These are phyloP conservation scores for Lithohypha guttulata DNA, from an alignment of 2,329 filamentous ascomycete species.

Conservation along the genomic window DNA sequence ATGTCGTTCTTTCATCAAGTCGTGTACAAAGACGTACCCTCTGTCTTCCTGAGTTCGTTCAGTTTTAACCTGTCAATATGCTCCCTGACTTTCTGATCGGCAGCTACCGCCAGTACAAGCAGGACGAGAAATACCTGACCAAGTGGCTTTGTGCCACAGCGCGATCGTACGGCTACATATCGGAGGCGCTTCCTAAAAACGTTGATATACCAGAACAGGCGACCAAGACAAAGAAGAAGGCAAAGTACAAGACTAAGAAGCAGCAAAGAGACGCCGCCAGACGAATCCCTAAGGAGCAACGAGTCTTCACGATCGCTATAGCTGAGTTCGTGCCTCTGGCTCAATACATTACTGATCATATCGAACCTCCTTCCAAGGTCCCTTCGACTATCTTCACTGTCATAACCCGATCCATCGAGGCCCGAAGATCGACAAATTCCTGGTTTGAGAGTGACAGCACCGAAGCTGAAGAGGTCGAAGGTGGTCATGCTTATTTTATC, in stretches of 20 bases:
- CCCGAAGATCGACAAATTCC: background rate
- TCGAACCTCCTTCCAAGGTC: background rate
- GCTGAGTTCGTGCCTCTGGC: background rate
- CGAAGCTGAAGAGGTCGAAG: too few relatives aligned
- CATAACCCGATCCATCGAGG: background rate
- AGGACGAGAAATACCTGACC: background rate
- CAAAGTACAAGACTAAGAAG: background rate
- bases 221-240: background rate
- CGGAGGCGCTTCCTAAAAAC: too few relatives aligned
- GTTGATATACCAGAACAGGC: background rate
- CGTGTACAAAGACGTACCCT: too few relatives aligned
- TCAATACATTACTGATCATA: background rate
- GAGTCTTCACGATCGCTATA: background rate
- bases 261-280: background rate
- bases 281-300: background rate
- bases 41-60: too few relatives aligned
- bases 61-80: too few relatives aligned
- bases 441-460: background rate
- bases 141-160: background rate
- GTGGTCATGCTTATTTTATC: background rate
- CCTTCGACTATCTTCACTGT: background rate
- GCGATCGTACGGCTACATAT: background rate
- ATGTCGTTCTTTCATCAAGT: too few relatives aligned
- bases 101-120: background rate
- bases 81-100: constrained; percentile 1